Base-by-base conservation (phyloP, 768 basidiomycete species). In the Cystoderma amianthinum region DNA sequence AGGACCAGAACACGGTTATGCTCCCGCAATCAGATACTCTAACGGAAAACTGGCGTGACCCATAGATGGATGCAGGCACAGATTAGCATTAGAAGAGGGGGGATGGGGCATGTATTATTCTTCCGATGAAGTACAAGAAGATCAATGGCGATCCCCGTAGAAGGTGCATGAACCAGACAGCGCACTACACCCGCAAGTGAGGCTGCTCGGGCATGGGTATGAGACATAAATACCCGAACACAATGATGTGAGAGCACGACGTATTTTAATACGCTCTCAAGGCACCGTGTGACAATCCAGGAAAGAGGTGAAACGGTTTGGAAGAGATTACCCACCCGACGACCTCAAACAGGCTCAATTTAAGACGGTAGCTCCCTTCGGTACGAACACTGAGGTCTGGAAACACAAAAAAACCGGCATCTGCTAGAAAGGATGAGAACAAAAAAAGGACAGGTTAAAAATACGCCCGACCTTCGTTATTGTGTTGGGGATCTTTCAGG, bases 381-480 rank as follows among this genome's bases (percentile, higher is more conserved):
- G 89, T 91, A 45, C 91, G 69, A 4, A 97, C 90, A 45, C 85
- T 86, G 18, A 98, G 72, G 59, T 96, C 94, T 1, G 94, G 94
- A 52, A 98, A 98, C 22, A 96, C 92, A 55, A 98, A 98, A 67
- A 94, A 93, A 0, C 90, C 93, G 5, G 89, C 90, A 52, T 90
- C 87, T 57, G 68, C 46, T 71, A 71, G 40, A 66, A 10, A 24
- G 28, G 13, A 17, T 40, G 41, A 47, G 19, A 18, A 25, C 13
- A 19, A 22, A 10, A 20, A 22, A 36, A 36, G 7, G 32, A 36
- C 33, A 18, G 10, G 9, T 10, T 23, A 38, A 36, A n/a, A 28
- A 3, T 23, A 25, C n/a, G 28, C 43, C 59, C 3, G 4, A 64
- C 68, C 69, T 60, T 73, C 68, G 42, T 72, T 72, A 38, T 65